These are phyloP conservation scores for Gastrodia elata DNA, from an alignment of 106 monocot genomes.

Conservation along the genomic window DNA sequence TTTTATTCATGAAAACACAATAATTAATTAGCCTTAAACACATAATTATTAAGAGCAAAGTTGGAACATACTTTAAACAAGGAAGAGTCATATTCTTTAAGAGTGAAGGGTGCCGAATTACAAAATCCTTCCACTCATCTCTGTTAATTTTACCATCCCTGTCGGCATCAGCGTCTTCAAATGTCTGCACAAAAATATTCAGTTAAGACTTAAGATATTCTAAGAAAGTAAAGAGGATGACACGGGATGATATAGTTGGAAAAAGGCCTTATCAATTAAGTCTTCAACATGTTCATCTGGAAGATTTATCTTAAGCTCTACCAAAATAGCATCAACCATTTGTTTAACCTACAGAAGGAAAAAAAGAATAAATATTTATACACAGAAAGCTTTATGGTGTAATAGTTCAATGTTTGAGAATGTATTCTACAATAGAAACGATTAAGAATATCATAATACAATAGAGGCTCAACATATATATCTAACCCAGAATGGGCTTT, in stretches of 20 bases:
- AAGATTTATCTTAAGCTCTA: conserved; percentile 50
- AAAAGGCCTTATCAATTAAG: conserved; percentile 66
- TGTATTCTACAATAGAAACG: neutral
- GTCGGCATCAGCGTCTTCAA: conserved; percentile 73
- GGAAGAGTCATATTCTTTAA: conserved; percentile 93
- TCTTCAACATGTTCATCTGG: conserved; percentile 56
- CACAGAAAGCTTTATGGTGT: neutral
- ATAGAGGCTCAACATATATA: too few relatives aligned
- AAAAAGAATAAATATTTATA: neutral
- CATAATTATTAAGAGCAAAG: too few relatives aligned
- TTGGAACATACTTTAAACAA: conserved; percentile 54
- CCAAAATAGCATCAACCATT: conserved; percentile 68
- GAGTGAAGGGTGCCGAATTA: conserved; percentile 52
- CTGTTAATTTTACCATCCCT: conserved; percentile 73
- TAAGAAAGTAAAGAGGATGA: neutral
- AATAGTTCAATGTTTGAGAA: neutral
- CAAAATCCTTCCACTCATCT: conserved; percentile 74
- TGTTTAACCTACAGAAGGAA: conserved; percentile 47
- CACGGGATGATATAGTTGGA: neutral
- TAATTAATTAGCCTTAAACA: too few relatives aligned
- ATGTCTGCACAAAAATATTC: conserved; percentile 45
- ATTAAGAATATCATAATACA: neutral
- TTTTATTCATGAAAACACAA: too few relatives aligned
- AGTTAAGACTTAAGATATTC: neutral
- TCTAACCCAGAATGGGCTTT: too few relatives aligned